Percentiles rank a stretch among this genome's conserved stretches.
Conservation (phyloP, 2,329 filamentous ascomycete species). For the Penicillium sp. region DNA sequence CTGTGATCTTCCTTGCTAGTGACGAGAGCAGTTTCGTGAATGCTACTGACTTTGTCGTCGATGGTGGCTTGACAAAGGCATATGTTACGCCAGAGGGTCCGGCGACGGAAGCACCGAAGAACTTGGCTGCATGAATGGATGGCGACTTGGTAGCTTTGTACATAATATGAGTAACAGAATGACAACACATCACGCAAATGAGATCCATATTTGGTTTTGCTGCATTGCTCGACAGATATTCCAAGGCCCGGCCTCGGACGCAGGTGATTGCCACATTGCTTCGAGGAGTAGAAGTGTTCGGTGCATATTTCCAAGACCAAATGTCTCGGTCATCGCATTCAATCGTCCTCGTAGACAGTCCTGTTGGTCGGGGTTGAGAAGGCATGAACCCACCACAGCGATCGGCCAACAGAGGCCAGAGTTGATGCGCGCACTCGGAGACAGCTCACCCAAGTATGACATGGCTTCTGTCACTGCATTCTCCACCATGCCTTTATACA, state of each 20-base stretch:
- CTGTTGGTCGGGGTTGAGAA: constrained; percentile 19
- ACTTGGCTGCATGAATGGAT: constrained; percentile 32
- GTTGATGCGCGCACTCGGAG: constrained; percentile 28
- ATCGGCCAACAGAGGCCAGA: constrained; percentile 36
- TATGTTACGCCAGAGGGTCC: constrained; percentile 67
- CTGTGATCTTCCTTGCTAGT: constrained; percentile 80
- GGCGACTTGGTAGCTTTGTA: constrained; percentile 8
- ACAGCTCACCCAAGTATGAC: constrained; percentile 23
- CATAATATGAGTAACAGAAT: constrained; percentile 8
- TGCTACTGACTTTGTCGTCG: constrained; percentile 87
- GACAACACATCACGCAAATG: constrained; percentile 41
- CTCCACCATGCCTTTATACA: constrained; percentile 25
- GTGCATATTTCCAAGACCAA: constrained; percentile 48
- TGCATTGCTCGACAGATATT: constrained; percentile 47
- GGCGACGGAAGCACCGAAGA: constrained; percentile 51
- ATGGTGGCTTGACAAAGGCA: constrained; percentile 88
- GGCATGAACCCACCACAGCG: constrained; percentile 29
- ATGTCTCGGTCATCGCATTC: constrained; percentile 26
- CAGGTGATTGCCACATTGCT: constrained; percentile 41
- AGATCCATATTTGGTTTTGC: constrained; percentile 48
- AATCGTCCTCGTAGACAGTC: constrained; percentile 29
- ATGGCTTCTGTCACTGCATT: constrained; percentile 27
- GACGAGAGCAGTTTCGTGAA: constrained; percentile 90
- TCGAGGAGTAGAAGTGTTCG: constrained; percentile 44
- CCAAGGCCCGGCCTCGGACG: constrained; percentile 41